phyloP scores from a whole-genome alignment of 495 filamentous ascomycete genomes.

The Penicillium crystallinum region DNA sequence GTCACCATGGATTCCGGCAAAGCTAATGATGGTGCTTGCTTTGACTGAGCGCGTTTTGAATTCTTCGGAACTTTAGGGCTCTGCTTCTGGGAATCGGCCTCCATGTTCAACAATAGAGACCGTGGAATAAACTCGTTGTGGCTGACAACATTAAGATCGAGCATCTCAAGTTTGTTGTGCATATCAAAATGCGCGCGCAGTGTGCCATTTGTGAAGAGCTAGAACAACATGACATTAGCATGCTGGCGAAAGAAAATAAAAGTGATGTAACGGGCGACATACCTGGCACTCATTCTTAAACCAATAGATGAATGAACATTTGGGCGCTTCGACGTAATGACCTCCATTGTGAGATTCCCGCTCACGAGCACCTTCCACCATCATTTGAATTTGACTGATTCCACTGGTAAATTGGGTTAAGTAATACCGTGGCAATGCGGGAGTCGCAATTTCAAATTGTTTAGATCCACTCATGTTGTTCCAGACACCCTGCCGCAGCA shows the following conservation, averaged over 20 bases:
- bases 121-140: slow-evolving; percentile 68
- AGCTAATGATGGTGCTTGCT: slow-evolving; percentile 49
- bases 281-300: slow-evolving; percentile 67
- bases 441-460: slow-evolving; percentile 70
- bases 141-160: slow-evolving; percentile 58
- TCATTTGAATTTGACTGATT: slow-evolving; percentile 71
- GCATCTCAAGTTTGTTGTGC: slow-evolving; percentile 65
- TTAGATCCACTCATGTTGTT: slow-evolving; percentile 51
- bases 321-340: slow-evolving; percentile 58
- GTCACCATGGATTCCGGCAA: slow-evolving; percentile 62
- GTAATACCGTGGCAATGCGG: slow-evolving; percentile 75
- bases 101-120: slow-evolving; percentile 39
- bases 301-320: slow-evolving; percentile 66
- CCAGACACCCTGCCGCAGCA: slow-evolving; percentile 61
- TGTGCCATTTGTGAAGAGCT: slow-evolving; percentile 61
- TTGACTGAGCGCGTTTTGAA: slow-evolving; percentile 50
- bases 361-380: slow-evolving; percentile 55
- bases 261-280: slow-evolving; percentile 19
- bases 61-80: slow-evolving; percentile 66
- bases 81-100: slow-evolving; percentile 58
- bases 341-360: slow-evolving; percentile 53
- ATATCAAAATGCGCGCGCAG: slow-evolving; percentile 62
- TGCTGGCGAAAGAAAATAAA: background rate
- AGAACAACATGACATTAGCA: background rate
- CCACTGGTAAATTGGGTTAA: slow-evolving; percentile 79